phyloP scores from a whole-genome alignment of 2,329 filamentous ascomycete genomes.

The Cryphonectria naterciae region DNA sequence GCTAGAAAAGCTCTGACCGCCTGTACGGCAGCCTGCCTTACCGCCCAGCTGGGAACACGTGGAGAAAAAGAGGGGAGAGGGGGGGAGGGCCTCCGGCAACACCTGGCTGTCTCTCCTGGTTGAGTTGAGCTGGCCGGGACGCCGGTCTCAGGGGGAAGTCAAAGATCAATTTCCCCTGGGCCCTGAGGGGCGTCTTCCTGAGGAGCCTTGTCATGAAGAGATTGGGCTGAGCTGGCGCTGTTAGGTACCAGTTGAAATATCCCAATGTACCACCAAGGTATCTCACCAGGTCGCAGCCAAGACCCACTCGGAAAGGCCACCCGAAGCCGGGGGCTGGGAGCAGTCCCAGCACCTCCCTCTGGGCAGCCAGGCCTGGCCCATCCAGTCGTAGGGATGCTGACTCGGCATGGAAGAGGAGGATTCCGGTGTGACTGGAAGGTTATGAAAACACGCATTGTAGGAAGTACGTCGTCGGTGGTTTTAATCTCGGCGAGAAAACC shows the following conservation, averaged over 20 bases:
- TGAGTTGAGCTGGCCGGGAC: not conserved
- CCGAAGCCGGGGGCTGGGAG: constrained; percentile 30
- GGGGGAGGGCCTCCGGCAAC: not conserved
- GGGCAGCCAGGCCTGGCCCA: constrained; percentile 1
- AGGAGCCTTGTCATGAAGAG: not conserved
- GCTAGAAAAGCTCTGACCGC: constrained; percentile 19
- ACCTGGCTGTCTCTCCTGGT: constrained; percentile 3
- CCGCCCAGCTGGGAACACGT: constrained; percentile 20
- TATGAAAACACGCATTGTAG: not conserved
- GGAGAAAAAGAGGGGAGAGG: constrained; percentile 16
- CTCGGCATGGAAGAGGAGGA: not conserved
- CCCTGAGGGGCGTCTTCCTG: not conserved
- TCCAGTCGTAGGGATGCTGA: constrained; percentile 2
- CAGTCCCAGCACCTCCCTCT: constrained; percentile 28
- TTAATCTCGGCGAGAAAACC: not conserved
- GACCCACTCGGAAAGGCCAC: constrained; percentile 26
- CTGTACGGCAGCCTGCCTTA: constrained; percentile 1
- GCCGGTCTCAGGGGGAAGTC: constrained; percentile 2
- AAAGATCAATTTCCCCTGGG: constrained; percentile 13
- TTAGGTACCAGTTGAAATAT: not conserved
- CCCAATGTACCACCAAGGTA: constrained; percentile 11
- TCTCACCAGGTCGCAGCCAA: constrained; percentile 5
- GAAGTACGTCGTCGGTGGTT: not conserved
- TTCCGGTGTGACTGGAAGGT: not conserved
- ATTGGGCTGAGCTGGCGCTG: constrained; percentile 10